Percentiles rank a stretch among this genome's conserved stretches.
Conservation (phyloP, 83 land plant genomes). For the Isoetes engelmannii region DNA sequence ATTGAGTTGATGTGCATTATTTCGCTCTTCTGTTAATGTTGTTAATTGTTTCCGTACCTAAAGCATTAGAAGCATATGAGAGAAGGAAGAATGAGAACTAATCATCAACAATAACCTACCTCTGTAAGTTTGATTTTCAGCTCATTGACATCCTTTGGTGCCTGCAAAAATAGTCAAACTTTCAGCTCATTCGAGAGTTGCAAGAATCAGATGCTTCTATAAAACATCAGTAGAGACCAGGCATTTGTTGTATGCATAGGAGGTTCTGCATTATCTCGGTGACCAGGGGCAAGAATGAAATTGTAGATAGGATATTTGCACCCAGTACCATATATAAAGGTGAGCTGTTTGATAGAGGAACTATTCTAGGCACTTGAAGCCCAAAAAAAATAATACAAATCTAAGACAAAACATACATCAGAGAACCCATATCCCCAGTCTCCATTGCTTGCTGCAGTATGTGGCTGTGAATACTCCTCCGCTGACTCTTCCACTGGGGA, state of each 20-base stretch:
- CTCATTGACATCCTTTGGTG: constrained; percentile 31
- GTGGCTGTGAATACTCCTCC: constrained; percentile 42
- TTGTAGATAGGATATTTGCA: constrained; percentile 12
- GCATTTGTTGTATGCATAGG: background rate
- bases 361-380: background rate
- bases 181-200: background rate
- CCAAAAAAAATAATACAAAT: background rate
- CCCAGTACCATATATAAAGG: constrained; percentile 27
- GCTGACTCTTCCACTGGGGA: constrained; percentile 47
- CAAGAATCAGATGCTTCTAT: background rate
- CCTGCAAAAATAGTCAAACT: background rate
- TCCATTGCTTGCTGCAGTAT: constrained; percentile 29
- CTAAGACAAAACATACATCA: constrained; percentile 5
- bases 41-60: constrained; percentile 31
- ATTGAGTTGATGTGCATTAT: constrained; percentile 18
- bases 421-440: constrained; percentile 2
- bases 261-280: background rate
- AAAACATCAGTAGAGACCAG: background rate
- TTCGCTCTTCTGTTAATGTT: constrained; percentile 26
- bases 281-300: background rate
- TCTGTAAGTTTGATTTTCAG: constrained; percentile 18
- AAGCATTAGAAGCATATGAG: background rate
- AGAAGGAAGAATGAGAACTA: constrained; percentile 2
- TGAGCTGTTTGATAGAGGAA: constrained; percentile 27
- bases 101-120: constrained; percentile 7